Conservation (phyloP, 257 asterid species). For the Nicotiana knightiana region DNA sequence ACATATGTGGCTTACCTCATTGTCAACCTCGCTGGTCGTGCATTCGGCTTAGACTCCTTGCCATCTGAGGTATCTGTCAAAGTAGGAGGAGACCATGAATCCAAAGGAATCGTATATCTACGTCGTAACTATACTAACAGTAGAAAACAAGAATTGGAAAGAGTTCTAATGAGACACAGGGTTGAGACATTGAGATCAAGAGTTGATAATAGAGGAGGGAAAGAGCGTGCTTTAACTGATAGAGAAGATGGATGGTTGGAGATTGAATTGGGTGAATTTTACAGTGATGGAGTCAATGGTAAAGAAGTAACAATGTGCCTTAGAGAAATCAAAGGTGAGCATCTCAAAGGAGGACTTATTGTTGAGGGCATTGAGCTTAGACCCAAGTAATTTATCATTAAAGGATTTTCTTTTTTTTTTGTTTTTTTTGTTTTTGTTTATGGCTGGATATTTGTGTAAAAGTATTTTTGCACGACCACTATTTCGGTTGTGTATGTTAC, state of each 20-base stretch:
- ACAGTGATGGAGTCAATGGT: constrained; percentile 34
- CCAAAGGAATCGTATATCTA: constrained; percentile 17
- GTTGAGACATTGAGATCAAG: not conserved
- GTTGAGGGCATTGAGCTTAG: constrained; percentile 80
- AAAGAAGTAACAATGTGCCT: constrained; percentile 52
- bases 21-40: constrained; percentile 43
- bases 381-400: constrained; percentile 28
- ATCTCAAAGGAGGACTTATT: constrained; percentile 65
- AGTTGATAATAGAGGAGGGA: constrained; percentile 1
- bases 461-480: not conserved
- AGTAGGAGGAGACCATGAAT: constrained; percentile 27
- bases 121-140: constrained; percentile 1
- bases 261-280: constrained; percentile 65
- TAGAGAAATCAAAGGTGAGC: constrained; percentile 53
- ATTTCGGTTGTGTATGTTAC: not conserved
- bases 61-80: constrained; percentile 47
- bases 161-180: not conserved
- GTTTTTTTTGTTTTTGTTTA: not conserved
- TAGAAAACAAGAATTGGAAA: constrained; percentile 1
- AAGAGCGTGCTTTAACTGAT: constrained; percentile 14
- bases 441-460: not conserved
- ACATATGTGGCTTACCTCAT: constrained; percentile 55
- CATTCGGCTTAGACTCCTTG: constrained; percentile 43
- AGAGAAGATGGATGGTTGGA: constrained; percentile 79
- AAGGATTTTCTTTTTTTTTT: no score